These are phyloP conservation scores for Fusarium chlamydosporum DNA, from an alignment of 2,329 filamentous ascomycete species.

Conservation along the genomic window DNA sequence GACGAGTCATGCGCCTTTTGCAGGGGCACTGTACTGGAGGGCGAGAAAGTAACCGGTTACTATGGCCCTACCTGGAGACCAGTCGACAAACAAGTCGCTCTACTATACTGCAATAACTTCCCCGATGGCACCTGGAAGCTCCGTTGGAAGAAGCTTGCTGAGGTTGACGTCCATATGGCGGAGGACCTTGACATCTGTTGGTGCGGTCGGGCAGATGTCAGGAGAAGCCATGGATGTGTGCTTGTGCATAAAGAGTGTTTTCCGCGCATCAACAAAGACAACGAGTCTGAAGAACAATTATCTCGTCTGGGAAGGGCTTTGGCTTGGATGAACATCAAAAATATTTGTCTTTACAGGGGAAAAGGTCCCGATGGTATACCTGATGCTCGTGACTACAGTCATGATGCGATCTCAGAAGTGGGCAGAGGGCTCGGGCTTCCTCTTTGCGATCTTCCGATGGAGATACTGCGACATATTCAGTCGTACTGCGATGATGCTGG, in stretches of 20 bases:
- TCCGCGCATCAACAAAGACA: neutral
- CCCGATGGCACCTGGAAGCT: neutral
- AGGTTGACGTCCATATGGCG: neutral
- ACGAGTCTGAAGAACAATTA: neutral
- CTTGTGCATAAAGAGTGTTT: neutral
- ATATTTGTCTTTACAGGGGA: neutral
- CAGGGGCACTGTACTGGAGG: accelerated
- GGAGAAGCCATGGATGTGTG: neutral
- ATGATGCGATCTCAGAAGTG: neutral
- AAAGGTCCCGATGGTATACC: accelerated
- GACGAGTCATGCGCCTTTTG: neutral
- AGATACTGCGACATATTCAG: neutral
- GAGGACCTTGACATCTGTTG: neutral
- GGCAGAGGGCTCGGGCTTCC: neutral
- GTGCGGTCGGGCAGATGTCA: neutral
- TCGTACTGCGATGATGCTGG: neutral
- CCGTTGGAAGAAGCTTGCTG: neutral
- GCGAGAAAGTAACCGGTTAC: neutral
- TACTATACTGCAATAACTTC: neutral
- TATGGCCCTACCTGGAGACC: too few relatives aligned
- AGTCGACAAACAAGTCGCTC: neutral
- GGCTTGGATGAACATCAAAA: neutral
- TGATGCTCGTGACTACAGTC: neutral
- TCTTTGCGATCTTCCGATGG: neutral
- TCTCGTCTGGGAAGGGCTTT: neutral